phyloP scores from a whole-genome alignment of 1,284 basidiomycete species.

The Termitomyces sp. region DNA sequence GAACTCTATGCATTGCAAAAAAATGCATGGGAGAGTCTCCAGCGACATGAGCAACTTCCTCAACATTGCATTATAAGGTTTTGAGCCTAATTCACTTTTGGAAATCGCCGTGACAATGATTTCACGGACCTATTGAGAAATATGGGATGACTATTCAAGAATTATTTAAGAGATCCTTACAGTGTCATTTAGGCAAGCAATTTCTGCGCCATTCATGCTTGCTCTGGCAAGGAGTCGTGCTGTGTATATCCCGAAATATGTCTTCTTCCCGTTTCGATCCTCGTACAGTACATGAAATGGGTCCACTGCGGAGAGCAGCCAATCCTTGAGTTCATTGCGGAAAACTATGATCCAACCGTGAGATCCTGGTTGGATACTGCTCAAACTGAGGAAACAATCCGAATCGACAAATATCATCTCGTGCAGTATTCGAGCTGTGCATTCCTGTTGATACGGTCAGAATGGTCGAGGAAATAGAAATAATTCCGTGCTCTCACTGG shows the following conservation, averaged over 20 bases:
- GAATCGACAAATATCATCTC: conserved; percentile 9
- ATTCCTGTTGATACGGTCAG: background rate
- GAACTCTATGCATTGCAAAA: conserved; percentile 9
- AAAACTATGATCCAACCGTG: conserved; percentile 14
- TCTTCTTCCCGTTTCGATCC: background rate
- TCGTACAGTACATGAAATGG: conserved; percentile 10
- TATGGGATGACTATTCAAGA: background rate
- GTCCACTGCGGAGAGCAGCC: conserved; percentile 8
- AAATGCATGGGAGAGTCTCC: conserved; percentile 6
- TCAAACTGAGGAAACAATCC: conserved; percentile 10
- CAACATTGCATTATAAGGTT: background rate
- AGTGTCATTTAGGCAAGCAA: background rate
- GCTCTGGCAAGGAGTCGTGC: conserved; percentile 3
- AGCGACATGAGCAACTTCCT: background rate
- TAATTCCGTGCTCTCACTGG: background rate
- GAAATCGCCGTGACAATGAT: conserved; percentile 8
- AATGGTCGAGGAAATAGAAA: background rate
- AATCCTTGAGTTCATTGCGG: conserved; percentile 12
- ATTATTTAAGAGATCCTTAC: conserved; percentile 1
- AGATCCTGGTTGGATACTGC: conserved; percentile 6
- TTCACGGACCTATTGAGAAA: conserved; percentile 8
- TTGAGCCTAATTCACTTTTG: conserved; percentile 4
- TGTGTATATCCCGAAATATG: conserved; percentile 7
- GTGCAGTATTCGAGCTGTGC: background rate
- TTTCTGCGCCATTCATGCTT: conserved; percentile 13